Evolutionary conservation across 495 filamentous ascomycete species (phyloP), one percentile per base, ranked within the genome.

Genomic region (Cladorrhinum samala): DNA sequence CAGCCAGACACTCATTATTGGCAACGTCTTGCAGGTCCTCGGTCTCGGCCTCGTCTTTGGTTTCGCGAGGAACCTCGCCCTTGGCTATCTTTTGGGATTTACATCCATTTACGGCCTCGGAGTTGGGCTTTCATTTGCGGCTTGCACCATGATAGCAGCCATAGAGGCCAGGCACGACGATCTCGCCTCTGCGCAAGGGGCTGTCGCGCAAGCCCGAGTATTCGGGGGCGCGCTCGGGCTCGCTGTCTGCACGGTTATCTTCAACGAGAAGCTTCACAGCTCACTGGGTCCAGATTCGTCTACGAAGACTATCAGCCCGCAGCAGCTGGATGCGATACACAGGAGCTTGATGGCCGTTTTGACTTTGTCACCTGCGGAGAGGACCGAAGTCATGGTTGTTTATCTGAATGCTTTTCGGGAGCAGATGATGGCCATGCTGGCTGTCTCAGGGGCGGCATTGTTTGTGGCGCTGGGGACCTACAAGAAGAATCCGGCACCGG

Each of bases 161-260:
- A 68, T 82, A 23, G 72, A 78, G 36, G 69, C 75, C 4, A 63
- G 64, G 13, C 57, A 67, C 47, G 58, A 59, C 19, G 79, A 83
- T 46, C 57, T 70, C 52, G 81, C 81, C 0, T 73, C 78, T 25
- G 78, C 76, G 0, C 77, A 79, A 53, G 80, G 81, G 0, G 71
- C 74, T 5, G 61, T 83, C 1, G 77, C 77, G 13, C 81, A 84
- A 60, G 61, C 75, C 25, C 72, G 82, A 1, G 75, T 83, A 7
- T 70, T 84, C 20, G 81, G 82, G 11, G 82, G 81, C 19, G 72
- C 72, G 18, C 67, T 84, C 9, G 81, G 80, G 2, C 68, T 84
- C 11, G 68, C 72, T 3, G 46, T 69, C 41, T 75, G 72, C 53
- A 75, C 70, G 23, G 68, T 75, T 23, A 58, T 78, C 2, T 70